Evolutionary conservation across 495 filamentous ascomycete genomes (phyloP), one percentile per base, ranked within the genome.

Genomic region (Talaromyces nanjingensis): DNA sequence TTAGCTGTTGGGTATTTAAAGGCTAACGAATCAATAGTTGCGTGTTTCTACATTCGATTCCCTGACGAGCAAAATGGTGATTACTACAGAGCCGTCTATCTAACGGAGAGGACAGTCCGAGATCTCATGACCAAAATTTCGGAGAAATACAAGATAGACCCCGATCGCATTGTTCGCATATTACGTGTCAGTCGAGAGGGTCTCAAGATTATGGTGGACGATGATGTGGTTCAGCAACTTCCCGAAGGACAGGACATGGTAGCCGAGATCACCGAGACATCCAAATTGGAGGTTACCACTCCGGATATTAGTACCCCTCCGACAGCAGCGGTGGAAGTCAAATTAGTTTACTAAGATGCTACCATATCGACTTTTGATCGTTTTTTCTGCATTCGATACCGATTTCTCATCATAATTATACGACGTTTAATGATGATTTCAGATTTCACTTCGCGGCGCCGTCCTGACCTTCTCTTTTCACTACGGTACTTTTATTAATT

Each of bases 221-320:
- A 98, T 65, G 92, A 97, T 56, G 87, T 94, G 31, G 86, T 98
- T 20, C 83, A 83, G n/a, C 89, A 92, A 72, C 80, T 98, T 16
- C 81, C 87, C 0, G 94, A 98, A 75, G 92, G 93, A 7, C 91
- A 97, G 70, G 93, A 97, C 69, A 93, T 98, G 87, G 81, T 83
- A 33, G 84, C 83, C 60, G 86, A 88, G 68, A 81, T 89, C 66
- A 72, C 71, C 52, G 79, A 85, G 58, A 45, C 70, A n/a, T 66
- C 70, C 1, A 63, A 29, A 14, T 54, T 63, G 24, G 62, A 70
- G 9, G 60, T 25, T 56, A 27, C 65, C 0, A 37, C 59, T 4
- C 62, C 39, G 49, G 53, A 54, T 60, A 53, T 25, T n/a, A 39
- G 61, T 39, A 65, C 65, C 22, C 60, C 65, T 8, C 52, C 67